Base-by-base conservation (phyloP, 2,329 filamentous ascomycete genomes). In the Sarocladium kiliense region DNA sequence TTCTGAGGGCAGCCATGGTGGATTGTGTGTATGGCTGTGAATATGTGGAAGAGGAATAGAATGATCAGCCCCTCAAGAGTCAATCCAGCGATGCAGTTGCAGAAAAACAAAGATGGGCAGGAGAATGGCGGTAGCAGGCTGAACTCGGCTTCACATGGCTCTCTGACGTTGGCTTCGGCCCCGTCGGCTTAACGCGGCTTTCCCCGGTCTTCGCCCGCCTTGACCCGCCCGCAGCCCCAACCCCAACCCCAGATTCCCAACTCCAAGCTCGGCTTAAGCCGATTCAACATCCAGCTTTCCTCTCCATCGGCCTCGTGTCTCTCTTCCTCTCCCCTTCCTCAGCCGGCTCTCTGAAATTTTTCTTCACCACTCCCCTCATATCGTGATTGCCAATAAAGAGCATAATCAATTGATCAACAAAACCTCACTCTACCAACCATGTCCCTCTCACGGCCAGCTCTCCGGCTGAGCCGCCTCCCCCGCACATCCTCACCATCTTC, bases 381-480 rank as follows among this genome's bases (percentile, higher is more conserved):
- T 39, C 16, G n/a, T 39, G n/a, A 39, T 39, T n/a, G n/a, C n/a
- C n/a, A n/a, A n/a, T n/a, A n/a, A n/a, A n/a, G n/a, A n/a, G n/a
- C n/a, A n/a, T n/a, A n/a, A n/a, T n/a, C n/a, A n/a, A n/a, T n/a
- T n/a, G n/a, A n/a, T 39, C 36, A 32, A 32, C 6, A 32, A 7
- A 18, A 6, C 7, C 36, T 16, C 36, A 39, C 36, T 39, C 16
- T 39, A 6, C 5, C n/a, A 26, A 30, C 18, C 42, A 83, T 82
- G 79, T 73, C 76, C 41, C 64, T 78, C 57, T 68, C 77, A 36
- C 71, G 74, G 59, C 74, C 76, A 61, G 71, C 75, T 54, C 66
- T 80, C 56, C 72, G 77, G 53, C 60, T 68, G 47, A 59, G 66
- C 54, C 62, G 65, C 57, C 58, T 63, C 59, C 54, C 30, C 27